A percentile compares a stretch with the other conserved stretches of the same genome.
These are phyloP conservation scores for Coprinopsis sp. DNA, from an alignment of 768 basidiomycete species.

Conservation along the genomic window DNA sequence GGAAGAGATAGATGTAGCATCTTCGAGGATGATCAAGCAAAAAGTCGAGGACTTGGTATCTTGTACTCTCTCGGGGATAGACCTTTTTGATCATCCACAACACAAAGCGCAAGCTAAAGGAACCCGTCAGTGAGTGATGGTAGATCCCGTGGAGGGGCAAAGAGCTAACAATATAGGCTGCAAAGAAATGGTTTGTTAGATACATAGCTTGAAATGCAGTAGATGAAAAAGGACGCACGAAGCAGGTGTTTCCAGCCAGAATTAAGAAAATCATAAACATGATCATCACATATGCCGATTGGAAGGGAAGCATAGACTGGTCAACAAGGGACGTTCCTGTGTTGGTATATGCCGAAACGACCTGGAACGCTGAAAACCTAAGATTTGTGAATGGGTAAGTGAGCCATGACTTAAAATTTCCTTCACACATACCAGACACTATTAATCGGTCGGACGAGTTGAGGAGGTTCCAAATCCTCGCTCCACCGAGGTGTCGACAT, in stretches of 20 bases:
- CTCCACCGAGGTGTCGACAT: conserved; percentile 60
- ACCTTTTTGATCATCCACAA: conserved; percentile 66
- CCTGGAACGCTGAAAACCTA: conserved; percentile 85
- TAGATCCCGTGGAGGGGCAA: neutral
- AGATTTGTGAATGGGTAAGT: neutral
- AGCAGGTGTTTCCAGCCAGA: conserved; percentile 89
- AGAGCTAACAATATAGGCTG: conserved; percentile 81
- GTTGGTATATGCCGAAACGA: conserved; percentile 84
- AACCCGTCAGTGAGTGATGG: neutral
- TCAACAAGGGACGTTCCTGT: conserved; percentile 86
- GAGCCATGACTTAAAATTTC: no score
- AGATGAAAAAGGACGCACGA: conserved; percentile 53
- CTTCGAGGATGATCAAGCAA: conserved; percentile 92
- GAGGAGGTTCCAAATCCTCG: conserved; percentile 53
- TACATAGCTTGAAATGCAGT: neutral
- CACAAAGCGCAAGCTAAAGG: conserved; percentile 63
- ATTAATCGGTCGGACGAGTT: conserved; percentile 48
- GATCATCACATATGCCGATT: conserved; percentile 79
- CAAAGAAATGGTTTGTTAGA: neutral
- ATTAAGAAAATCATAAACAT: conserved; percentile 68
- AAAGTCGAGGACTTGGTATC: conserved; percentile 81
- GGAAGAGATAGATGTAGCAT: conserved; percentile 88
- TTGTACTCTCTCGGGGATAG: conserved; percentile 52
- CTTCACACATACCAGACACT: conserved; percentile 63
- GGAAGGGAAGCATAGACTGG: conserved; percentile 89